phyloP scores from a whole-genome alignment of 495 filamentous ascomycete genomes.

The Hypoxylon trugodes region DNA sequence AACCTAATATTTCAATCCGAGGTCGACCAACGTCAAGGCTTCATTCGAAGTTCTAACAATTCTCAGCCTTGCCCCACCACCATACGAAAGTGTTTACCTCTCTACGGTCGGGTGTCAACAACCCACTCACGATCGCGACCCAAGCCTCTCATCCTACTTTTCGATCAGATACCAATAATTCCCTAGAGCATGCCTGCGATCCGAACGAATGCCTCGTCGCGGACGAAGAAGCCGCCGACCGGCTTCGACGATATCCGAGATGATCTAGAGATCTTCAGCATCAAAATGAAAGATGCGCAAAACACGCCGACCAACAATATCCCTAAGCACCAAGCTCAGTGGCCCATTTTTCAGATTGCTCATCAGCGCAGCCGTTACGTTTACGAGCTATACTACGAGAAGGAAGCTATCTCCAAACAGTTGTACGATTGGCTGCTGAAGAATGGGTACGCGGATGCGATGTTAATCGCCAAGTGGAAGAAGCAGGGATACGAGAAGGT shows the following conservation, averaged over 20 bases:
- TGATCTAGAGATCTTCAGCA: constrained; percentile 91
- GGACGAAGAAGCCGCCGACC: constrained; percentile 82
- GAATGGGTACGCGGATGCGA: constrained; percentile 93
- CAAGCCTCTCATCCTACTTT: background rate
- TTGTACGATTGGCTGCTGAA: constrained; percentile 97
- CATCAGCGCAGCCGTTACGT: constrained; percentile 94
- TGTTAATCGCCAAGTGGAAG: constrained; percentile 99
- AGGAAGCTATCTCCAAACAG: constrained; percentile 89
- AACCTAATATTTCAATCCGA: background rate
- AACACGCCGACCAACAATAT: constrained; percentile 66
- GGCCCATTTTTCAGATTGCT: constrained; percentile 97
- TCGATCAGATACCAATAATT: background rate
- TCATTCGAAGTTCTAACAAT: constrained; percentile 3
- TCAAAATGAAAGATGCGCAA: constrained; percentile 99
- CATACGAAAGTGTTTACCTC: constrained; percentile 3
- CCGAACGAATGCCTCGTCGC: constrained; percentile 69
- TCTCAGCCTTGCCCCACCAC: constrained; percentile 40
- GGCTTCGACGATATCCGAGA: constrained; percentile 98
- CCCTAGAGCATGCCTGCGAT: constrained; percentile 80
- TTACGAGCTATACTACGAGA: constrained; percentile 98
- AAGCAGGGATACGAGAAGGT: constrained; percentile 99
- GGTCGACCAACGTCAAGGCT: constrained; percentile 22
- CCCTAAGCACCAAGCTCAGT: constrained; percentile 83
- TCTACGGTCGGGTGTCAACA: background rate
- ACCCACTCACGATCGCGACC: background rate